Evolutionary conservation across 2,329 filamentous ascomycete species (phyloP).

Genomic region (Pezicula rhizophila): DNA sequence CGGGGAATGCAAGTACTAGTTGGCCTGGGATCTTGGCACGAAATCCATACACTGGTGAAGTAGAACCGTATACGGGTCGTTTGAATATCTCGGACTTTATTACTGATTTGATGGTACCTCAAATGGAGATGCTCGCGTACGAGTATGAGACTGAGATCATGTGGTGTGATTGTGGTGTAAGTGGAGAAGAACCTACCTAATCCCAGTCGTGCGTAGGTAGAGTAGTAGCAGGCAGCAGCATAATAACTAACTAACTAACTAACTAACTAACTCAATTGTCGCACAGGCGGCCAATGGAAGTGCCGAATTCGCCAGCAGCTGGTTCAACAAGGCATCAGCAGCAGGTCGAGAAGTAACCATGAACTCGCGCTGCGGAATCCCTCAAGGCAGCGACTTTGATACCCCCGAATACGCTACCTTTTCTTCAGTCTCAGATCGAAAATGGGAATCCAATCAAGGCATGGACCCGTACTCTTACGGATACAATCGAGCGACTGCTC

Average conservation of each 20-base stretch:
- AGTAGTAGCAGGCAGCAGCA: no score
- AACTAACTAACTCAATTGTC: no score
- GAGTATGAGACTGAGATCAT: constrained; percentile 40
- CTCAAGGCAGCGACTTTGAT: constrained; percentile 47
- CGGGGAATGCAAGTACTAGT: constrained; percentile 23
- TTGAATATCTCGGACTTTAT: constrained; percentile 36
- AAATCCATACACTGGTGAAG: constrained; percentile 37
- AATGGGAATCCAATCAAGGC: constrained; percentile 54
- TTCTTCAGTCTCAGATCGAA: constrained; percentile 42
- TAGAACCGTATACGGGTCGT: constrained; percentile 37
- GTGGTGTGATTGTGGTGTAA: constrained; percentile 38
- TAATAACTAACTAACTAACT: no score
- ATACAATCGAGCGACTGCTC: constrained; percentile 49
- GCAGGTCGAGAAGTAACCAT: constrained; percentile 44
- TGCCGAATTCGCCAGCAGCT: constrained; percentile 33
- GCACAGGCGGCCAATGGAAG: constrained; percentile 38
- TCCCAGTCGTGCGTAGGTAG: no score
- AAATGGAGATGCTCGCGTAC: constrained; percentile 39
- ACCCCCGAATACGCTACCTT: constrained; percentile 53
- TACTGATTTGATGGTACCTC: constrained; percentile 37
- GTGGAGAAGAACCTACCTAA: no score
- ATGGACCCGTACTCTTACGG: constrained; percentile 57
- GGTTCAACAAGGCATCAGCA: constrained; percentile 34
- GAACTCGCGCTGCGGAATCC: constrained; percentile 50
- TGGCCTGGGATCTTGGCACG: constrained; percentile 32